Conservation (phyloP, 2,329 filamentous ascomycete species). For the Sclerotinia borealis region DNA sequence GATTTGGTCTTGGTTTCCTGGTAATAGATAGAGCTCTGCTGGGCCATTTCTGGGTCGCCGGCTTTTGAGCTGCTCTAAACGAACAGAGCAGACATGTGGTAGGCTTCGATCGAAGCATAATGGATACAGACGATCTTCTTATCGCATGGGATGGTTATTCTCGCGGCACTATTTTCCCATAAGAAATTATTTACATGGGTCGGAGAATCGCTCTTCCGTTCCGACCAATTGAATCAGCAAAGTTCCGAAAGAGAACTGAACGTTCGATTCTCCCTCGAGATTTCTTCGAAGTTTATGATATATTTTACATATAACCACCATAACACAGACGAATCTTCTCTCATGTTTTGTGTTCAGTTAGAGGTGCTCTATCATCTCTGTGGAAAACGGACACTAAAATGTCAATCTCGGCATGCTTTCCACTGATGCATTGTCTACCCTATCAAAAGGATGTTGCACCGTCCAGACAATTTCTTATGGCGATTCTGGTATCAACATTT, state of each 20-base stretch:
- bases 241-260: not conserved
- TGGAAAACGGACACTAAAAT: too few relatives aligned
- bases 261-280: not conserved
- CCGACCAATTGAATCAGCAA: too few relatives aligned
- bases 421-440: too few relatives aligned
- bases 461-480: too few relatives aligned
- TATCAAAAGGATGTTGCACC: too few relatives aligned
- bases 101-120: constrained; percentile 27
- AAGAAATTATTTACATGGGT: constrained; percentile 3
- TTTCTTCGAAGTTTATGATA: too few relatives aligned
- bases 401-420: too few relatives aligned
- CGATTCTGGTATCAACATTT: too few relatives aligned
- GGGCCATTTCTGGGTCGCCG: constrained; percentile 18
- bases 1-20: constrained; percentile 17
- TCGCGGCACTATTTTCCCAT: not conserved
- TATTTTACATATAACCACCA: too few relatives aligned
- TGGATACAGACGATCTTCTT: not conserved
- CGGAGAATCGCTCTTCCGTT: not conserved
- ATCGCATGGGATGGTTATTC: not conserved
- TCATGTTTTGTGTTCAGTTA: too few relatives aligned
- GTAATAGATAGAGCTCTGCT: constrained; percentile 20
- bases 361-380: too few relatives aligned
- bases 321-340: too few relatives aligned
- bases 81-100: constrained; percentile 41
- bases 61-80: constrained; percentile 54